Evolutionary conservation across 2,329 filamentous ascomycete species (phyloP).

Genomic region (Fusarium pininemorale): DNA sequence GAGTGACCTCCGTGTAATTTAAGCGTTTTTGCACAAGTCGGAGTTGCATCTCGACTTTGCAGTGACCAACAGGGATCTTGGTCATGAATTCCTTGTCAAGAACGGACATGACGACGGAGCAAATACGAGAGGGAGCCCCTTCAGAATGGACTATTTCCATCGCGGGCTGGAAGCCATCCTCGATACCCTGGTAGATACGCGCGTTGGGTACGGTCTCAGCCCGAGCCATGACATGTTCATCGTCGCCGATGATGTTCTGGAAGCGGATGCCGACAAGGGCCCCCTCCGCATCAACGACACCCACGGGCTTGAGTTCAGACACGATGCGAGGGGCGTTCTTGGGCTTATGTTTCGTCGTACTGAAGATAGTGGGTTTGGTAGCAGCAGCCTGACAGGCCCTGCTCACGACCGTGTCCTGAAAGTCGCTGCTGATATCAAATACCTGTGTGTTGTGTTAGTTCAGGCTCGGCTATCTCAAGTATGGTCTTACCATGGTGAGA

Average conservation of each 20-base stretch:
- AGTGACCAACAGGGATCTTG: background rate
- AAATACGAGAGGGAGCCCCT: no score
- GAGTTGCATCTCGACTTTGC: background rate
- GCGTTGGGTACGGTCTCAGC: background rate
- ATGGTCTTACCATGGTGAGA: background rate
- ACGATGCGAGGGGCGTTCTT: background rate
- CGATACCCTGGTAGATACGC: background rate
- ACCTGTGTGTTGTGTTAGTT: background rate
- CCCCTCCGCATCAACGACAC: accelerated
- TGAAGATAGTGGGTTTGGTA: no score
- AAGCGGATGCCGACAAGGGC: accelerated
- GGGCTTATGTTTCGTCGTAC: no score
- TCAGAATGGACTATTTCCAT: accelerated
- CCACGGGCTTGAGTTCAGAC: accelerated
- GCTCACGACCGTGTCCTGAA: background rate
- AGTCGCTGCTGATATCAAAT: background rate
- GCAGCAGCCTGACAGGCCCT: no score
- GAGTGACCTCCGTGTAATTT: no score
- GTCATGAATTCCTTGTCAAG: background rate
- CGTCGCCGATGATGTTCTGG: background rate
- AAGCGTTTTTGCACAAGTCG: no score
- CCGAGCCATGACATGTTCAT: background rate
- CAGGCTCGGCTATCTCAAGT: background rate
- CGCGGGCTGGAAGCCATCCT: accelerated
- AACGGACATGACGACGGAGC: no score